Conservation (phyloP, 371 early-diverging fungal species). For the Globomyces sp. region DNA sequence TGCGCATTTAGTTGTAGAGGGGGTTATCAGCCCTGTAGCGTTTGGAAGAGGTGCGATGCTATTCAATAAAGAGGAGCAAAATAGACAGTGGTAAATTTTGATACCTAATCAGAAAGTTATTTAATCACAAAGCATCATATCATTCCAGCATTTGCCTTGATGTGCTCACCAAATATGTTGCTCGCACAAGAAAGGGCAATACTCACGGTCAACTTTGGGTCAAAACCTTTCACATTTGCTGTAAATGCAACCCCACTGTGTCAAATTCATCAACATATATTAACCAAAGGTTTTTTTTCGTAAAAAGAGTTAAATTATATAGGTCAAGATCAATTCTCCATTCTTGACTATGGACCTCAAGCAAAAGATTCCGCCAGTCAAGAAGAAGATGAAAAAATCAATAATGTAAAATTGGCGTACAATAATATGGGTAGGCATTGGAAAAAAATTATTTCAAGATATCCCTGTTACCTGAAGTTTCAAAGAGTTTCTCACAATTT, state of each 20-base stretch:
- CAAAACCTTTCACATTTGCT: constrained; percentile 28
- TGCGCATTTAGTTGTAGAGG: constrained; percentile 38
- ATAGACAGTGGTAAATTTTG: constrained; percentile 26
- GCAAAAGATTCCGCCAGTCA: constrained; percentile 28
- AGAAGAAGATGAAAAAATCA: constrained; percentile 48
- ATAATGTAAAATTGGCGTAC: constrained; percentile 24
- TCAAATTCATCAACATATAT: constrained; percentile 10
- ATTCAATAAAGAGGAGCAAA: constrained; percentile 33
- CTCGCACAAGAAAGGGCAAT: constrained; percentile 22
- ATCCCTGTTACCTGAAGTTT: constrained; percentile 28
- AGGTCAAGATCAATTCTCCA: not conserved
- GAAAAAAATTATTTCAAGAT: constrained; percentile 46
- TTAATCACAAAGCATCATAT: constrained; percentile 27
- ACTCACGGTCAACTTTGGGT: constrained; percentile 45
- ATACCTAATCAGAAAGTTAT: not conserved
- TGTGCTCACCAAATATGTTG: constrained; percentile 13
- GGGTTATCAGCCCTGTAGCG: constrained; percentile 25
- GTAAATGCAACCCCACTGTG: constrained; percentile 33
- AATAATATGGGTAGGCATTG: constrained; percentile 27
- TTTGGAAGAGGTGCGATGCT: constrained; percentile 41
- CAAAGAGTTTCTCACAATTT: constrained; percentile 51
- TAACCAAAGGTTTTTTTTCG: not conserved
- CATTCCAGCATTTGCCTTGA: constrained; percentile 42
- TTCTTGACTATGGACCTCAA: not conserved
- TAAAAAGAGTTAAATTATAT: not conserved